Base-by-base conservation (phyloP, 208 protist species). In the Leptomonas pyrrhocoris region DNA sequence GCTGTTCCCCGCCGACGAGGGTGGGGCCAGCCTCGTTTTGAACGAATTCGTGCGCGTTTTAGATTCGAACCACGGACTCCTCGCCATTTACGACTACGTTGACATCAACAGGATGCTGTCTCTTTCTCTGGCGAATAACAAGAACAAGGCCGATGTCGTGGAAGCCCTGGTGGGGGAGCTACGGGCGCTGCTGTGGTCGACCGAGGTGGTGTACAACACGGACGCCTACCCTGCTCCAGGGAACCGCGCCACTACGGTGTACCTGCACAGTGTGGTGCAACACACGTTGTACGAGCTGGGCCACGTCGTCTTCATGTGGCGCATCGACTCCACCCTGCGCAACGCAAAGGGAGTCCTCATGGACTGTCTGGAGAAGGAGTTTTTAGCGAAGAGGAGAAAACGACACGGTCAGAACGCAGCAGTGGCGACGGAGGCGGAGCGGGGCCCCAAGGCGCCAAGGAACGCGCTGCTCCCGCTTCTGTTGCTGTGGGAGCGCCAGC, bases 161-260 rank as follows among this genome's bases (percentile, higher is more conserved):
- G 92, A 96, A 67, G 75, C 85, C 30, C 21, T 96, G n/a, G 81
- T 93, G 59, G 92, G 92, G 2, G 89, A 96, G 68, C 78, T 96
- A 27, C 85, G 93, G 73, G 72, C 77, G 15, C 84, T 87, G 31
- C 53, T 96, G 15, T 92, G 84, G 84, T 80, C 92, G 23, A 82
- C 54, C 11, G 82, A 96, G 58, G 49, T 80, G 16, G 21, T 19
- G 1, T 68, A 58, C 62, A 81, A 70, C 40, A 56, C 55, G 0
- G 75, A 77, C 40, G 50, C 28, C 27, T 86, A 83, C 58, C 46
- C 75, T 68, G 0, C 74, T 21, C 34, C 57, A 7, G 49, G 71
- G 7, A 38, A 60, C 13, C 23, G 84, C 71, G 66, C 70, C 71
- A 65, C 38, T 5, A n/a, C 40, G 15, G 77, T 73, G 15, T 81